These are phyloP conservation scores for Artemisia annua DNA, from an alignment of 129 eudicot species.

Conservation along the genomic window DNA sequence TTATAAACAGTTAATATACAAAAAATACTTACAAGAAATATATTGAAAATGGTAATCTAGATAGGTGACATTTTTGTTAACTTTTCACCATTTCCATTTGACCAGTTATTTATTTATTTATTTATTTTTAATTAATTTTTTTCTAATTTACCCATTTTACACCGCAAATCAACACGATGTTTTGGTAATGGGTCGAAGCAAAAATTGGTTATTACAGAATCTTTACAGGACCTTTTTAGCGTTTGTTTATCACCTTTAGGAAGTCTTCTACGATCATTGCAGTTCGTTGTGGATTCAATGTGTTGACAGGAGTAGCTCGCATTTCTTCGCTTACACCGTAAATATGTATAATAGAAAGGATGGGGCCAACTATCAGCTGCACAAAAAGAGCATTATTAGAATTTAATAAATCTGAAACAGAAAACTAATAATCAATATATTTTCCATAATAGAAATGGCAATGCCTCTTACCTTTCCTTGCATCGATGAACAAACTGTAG, in stretches of 20 bases:
- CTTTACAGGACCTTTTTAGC: background rate
- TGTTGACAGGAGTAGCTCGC: conserved; percentile 92
- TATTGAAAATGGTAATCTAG: no score
- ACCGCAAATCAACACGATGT: no score
- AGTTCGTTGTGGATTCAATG: conserved; percentile 89
- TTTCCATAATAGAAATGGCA: conserved; percentile 3
- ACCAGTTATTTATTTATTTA: background rate
- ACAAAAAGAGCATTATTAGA: conserved; percentile 21
- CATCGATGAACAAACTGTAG: conserved; percentile 89
- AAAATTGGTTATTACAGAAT: background rate
- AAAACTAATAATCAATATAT: conserved; percentile 3
- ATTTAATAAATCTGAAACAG: background rate
- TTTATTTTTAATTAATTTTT: background rate
- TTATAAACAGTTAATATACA: background rate
- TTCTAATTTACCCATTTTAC: background rate
- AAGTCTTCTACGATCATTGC: conserved; percentile 83
- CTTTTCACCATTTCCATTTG: no score
- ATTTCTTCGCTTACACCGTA: conserved; percentile 86
- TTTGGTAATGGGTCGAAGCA: background rate
- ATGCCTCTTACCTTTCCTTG: conserved; percentile 73
- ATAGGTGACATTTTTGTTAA: no score
- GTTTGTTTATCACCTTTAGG: conserved; percentile 53
- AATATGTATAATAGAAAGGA: conserved; percentile 69
- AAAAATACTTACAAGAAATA: background rate
- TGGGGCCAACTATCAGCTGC: conserved; percentile 86